These are phyloP conservation scores for Haberlea rhodopensis DNA, from an alignment of 257 asterid genomes.

Conservation along the genomic window DNA sequence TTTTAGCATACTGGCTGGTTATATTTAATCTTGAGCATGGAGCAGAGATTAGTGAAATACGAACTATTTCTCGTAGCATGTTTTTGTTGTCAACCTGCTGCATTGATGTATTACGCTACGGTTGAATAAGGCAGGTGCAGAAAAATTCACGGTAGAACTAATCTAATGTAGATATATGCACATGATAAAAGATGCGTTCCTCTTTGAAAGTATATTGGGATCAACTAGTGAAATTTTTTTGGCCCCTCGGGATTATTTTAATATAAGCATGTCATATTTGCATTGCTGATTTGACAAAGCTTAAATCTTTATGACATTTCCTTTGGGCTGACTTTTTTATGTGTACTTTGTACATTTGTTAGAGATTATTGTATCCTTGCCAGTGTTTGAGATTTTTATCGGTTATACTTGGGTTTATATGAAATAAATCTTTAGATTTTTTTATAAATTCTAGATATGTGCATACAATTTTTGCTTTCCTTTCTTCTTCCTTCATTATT, in stretches of 20 bases:
- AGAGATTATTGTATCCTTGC: neutral
- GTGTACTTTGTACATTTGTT: neutral
- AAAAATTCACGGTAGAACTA: neutral
- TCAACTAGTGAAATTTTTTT: neutral
- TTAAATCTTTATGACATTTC: neutral
- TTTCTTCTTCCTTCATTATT: neutral
- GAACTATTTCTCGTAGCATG: neutral
- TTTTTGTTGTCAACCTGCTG: neutral
- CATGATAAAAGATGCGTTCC: neutral
- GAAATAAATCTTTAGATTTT: neutral
- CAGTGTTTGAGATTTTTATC: neutral
- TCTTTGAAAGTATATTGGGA: neutral
- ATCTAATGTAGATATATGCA: too few relatives aligned
- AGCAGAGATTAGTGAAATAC: neutral
- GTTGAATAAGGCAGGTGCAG: neutral
- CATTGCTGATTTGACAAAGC: neutral
- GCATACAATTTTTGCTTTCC: constrained; percentile 5
- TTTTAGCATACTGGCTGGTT: neutral
- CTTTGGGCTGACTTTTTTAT: neutral
- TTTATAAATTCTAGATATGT: neutral
- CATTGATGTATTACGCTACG: neutral
- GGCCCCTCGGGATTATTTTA: neutral
- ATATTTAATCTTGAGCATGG: neutral
- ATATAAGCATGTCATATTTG: neutral
- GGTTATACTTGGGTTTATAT: constrained; percentile 3